Conservation (phyloP, 2,329 filamentous ascomycete species). For the Plenodomus tracheiphilus region DNA sequence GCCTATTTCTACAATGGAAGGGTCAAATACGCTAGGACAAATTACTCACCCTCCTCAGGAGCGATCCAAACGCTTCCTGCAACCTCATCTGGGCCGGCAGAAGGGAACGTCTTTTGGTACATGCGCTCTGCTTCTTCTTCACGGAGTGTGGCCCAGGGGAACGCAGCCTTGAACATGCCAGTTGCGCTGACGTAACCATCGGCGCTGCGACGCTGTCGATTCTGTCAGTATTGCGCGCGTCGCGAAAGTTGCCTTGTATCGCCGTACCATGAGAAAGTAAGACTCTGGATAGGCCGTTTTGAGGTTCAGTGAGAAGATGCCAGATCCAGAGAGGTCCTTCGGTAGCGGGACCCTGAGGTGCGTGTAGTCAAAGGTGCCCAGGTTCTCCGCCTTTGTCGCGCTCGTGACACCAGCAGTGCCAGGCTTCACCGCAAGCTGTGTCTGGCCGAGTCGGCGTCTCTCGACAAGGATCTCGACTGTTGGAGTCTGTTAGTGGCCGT, state of each 20-base stretch:
- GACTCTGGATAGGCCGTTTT: conserved; percentile 71
- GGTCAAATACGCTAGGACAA: background rate
- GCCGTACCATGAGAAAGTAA: conserved; percentile 86
- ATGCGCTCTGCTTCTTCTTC: conserved; percentile 78
- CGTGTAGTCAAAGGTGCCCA: conserved; percentile 92
- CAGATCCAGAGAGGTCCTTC: conserved; percentile 82
- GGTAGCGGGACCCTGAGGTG: conserved; percentile 91
- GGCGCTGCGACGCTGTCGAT: conserved; percentile 70
- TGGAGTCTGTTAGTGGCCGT: conserved; percentile 23
- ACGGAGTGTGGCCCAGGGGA: conserved; percentile 72
- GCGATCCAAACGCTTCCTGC: conserved; percentile 97
- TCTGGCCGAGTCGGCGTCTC: conserved; percentile 88
- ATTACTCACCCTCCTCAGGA: conserved; percentile 65
- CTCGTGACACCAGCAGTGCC: conserved; percentile 70
- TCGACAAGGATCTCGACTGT: conserved; percentile 66
- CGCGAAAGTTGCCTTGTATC: conserved; percentile 13
- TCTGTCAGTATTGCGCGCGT: conserved; percentile 31
- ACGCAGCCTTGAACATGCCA: conserved; percentile 91
- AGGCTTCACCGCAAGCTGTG: conserved; percentile 82
- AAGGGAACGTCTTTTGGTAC: conserved; percentile 80
- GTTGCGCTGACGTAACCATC: conserved; percentile 85
- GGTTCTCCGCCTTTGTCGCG: conserved; percentile 71
- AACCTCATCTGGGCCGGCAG: conserved; percentile 87
- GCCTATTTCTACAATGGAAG: background rate
- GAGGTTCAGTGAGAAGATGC: conserved; percentile 80